These are phyloP conservation scores for Cryptococcus sp. DNA, from an alignment of 1,284 basidiomycete genomes.

Conservation along the genomic window DNA sequence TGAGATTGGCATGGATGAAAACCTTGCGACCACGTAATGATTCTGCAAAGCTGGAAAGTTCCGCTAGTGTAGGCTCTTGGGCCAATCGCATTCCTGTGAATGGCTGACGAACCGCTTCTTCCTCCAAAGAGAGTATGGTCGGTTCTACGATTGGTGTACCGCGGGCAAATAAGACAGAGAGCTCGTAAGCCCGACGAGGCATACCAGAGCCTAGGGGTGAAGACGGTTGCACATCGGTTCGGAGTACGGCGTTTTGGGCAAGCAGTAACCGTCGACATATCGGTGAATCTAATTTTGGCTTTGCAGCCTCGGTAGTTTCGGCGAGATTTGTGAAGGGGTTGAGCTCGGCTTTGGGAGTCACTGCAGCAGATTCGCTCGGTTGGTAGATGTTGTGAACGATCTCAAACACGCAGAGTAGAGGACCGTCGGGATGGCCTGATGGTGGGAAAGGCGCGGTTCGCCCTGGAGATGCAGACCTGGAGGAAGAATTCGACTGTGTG, in stretches of 20 bases:
- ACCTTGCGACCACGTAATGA: conserved; percentile 77
- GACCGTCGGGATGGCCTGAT: conserved; percentile 23
- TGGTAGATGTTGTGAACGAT: conserved; percentile 56
- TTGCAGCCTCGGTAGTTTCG: conserved; percentile 43
- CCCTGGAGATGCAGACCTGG: conserved; percentile 23
- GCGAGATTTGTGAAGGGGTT: conserved; percentile 42
- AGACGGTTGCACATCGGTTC: conserved; percentile 40
- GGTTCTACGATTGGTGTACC: conserved; percentile 50
- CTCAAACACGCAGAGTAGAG: conserved; percentile 61
- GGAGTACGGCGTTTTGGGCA: conserved; percentile 67
- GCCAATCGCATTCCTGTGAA: conserved; percentile 59
- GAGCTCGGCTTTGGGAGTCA: conserved; percentile 47
- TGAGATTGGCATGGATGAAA: conserved; percentile 75
- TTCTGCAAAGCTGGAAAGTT: conserved; percentile 76
- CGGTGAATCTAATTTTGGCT: conserved; percentile 64
- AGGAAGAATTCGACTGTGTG: conserved; percentile 10
- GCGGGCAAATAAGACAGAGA: conserved; percentile 50
- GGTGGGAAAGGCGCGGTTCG: conserved; percentile 21
- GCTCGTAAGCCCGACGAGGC: conserved; percentile 48
- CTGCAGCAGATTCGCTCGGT: conserved; percentile 30
- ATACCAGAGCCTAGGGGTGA: conserved; percentile 38
- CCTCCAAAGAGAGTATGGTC: conserved; percentile 52
- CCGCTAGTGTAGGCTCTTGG: conserved; percentile 72
- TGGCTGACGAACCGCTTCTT: conserved; percentile 58
- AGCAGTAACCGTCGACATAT: conserved; percentile 67